phyloP scores from a whole-genome alignment of 768 basidiomycete species.

The Stropharia rugosoannulata region DNA sequence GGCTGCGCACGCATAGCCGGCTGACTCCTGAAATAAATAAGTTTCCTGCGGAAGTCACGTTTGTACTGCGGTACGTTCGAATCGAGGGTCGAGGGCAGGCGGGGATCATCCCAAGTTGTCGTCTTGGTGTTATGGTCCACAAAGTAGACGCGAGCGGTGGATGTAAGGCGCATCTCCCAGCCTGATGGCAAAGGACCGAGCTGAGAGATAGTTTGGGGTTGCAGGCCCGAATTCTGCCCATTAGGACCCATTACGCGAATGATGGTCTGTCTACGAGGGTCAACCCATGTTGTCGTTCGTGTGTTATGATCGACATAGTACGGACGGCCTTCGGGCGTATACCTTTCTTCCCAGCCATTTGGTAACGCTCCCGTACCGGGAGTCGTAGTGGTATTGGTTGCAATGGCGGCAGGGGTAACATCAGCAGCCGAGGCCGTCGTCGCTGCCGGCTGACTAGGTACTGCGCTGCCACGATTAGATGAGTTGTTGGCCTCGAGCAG shows the following conservation, averaged over 20 bases:
- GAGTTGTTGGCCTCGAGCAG: constrained; percentile 72
- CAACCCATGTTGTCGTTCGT: constrained; percentile 99
- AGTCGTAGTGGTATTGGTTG: constrained; percentile 50
- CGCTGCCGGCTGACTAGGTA: constrained; percentile 30
- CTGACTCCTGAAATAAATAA: constrained; percentile 99
- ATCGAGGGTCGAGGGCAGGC: constrained; percentile 91
- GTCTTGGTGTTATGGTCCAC: constrained; percentile 99
- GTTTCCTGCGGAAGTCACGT: constrained; percentile 98
- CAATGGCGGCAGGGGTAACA: constrained; percentile 38
- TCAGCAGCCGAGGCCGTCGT: constrained; percentile 29
- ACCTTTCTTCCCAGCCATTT: constrained; percentile 98
- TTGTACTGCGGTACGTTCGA: constrained; percentile 99
- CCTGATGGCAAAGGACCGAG: constrained; percentile 96
- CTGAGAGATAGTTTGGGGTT: constrained; percentile 95
- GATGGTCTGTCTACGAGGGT: constrained; percentile 94
- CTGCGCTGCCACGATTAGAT: constrained; percentile 30
- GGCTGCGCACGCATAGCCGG: constrained; percentile 98
- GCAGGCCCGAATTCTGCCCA: constrained; percentile 83
- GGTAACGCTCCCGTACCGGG: constrained; percentile 87
- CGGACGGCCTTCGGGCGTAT: constrained; percentile 96
- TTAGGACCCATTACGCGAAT: constrained; percentile 96
- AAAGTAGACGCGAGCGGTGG: constrained; percentile 97
- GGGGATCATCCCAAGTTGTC: constrained; percentile 99
- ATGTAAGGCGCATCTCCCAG: constrained; percentile 99
- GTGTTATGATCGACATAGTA: constrained; percentile 99